Base-by-base conservation (phyloP, 1,139 yeast species). In the Pneumocystis oryctolagi region DNA sequence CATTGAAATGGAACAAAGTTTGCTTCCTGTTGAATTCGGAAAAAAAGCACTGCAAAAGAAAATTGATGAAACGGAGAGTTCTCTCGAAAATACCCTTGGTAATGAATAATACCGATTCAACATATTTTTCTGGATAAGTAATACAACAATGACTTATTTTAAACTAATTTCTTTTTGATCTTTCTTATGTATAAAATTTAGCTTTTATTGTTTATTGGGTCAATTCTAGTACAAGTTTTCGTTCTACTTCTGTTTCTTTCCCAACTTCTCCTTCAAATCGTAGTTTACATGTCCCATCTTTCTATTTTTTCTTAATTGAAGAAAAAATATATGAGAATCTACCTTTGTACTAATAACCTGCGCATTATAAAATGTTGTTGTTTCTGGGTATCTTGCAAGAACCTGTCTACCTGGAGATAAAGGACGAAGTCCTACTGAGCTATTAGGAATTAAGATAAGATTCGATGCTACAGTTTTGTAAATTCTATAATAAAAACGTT, bases 281-380 rank as follows among this genome's bases (percentile, higher is more conserved):
- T 63, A 94, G 78, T 68, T 88, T 76, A 67, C 95, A 95, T 20
- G 79, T 80, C 0, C 94, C 89, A 69, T 85, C 92, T 67, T 87
- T 79, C 66, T 66, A 9, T n/a, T 30, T 34, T 56, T 47, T 14
- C 20, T 30, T 20, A 30, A 9, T n/a, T n/a, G 28, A 34, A 42
- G n/a, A 20, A 32, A 18, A 20, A 30, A 35, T 37, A 53, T 14
- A 20, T 4, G 14, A 28, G n/a, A 28, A 39, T 62, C 31, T 42
- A 59, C 70, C 65, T 82, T 83, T 63, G 82, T 79, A 0, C 95
- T 90, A 55, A 84, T 85, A 3, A 94, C 97, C 62, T 88, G 87
- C 0, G 98, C 98, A 2, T 95, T 87, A 71, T 92, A 94, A 70
- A 92, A 94, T 0, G 97, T 90, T 0, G 98, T 94, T 0, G 99